phyloP scores from a whole-genome alignment of 805 yeast species.

The Nakazawaea wickerhamii region DNA sequence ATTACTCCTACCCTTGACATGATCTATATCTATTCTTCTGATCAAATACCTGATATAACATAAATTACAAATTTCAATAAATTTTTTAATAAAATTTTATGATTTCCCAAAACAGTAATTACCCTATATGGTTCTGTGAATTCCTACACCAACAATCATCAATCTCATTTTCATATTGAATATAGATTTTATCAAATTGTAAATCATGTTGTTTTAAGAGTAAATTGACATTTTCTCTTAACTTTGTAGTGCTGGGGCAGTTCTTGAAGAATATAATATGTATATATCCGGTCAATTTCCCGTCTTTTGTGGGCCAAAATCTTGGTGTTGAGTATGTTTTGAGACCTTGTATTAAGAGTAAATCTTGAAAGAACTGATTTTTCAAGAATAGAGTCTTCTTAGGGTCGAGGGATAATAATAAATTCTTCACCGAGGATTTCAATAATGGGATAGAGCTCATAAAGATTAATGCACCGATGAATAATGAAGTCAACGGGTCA shows the following conservation, averaged over 20 bases:
- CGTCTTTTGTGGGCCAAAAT: conserved; percentile 67
- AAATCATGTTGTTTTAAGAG: conserved; percentile 18
- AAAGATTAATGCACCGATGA: conserved; percentile 78
- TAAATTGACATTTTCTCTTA: conserved; percentile 24
- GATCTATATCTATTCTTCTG: neutral
- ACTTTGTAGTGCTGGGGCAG: conserved; percentile 22
- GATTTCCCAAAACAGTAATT: conserved; percentile 1
- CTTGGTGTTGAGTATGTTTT: conserved; percentile 83
- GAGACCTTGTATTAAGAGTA: conserved; percentile 70
- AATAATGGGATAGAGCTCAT: conserved; percentile 80
- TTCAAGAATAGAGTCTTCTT: conserved; percentile 19
- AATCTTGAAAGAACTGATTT: conserved; percentile 67
- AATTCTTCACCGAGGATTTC: conserved; percentile 69
- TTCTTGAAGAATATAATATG: conserved; percentile 65
- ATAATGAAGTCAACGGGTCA: conserved; percentile 88
- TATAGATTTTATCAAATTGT: conserved; percentile 21
- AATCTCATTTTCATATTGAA: conserved; percentile 32
- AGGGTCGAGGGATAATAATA: conserved; percentile 57
- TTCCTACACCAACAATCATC: conserved; percentile 35
- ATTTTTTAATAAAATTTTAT: conserved; percentile 7
- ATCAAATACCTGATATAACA: too few relatives aligned
- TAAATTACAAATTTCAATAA: too few relatives aligned
- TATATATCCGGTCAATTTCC: conserved; percentile 62
- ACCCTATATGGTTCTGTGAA: neutral
- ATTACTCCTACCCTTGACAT: conserved; percentile 96